Evolutionary conservation across 768 basidiomycete species (phyloP).

Genomic region (Mycena crocata): DNA sequence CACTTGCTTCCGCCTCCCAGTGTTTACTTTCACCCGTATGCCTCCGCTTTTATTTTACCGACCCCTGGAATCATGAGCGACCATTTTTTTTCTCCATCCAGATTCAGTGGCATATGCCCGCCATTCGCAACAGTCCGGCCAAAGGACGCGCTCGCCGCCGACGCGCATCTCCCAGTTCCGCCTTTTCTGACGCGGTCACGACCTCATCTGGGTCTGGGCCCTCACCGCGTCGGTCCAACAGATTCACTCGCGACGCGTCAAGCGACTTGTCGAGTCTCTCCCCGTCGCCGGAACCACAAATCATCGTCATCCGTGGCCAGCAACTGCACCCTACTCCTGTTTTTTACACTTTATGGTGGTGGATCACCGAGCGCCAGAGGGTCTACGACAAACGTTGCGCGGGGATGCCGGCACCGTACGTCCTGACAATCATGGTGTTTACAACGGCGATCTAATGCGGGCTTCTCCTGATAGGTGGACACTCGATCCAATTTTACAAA

Average conservation of each 20-base stretch:
- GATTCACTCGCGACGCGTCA: constrained; percentile 18
- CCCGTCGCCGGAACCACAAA: constrained; percentile 2
- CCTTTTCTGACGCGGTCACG: background rate
- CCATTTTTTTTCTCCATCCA: background rate
- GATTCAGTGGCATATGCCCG: constrained; percentile 1
- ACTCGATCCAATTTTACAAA: constrained; percentile 64
- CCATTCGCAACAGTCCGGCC: background rate
- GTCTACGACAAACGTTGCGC: constrained; percentile 66
- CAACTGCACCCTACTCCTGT: constrained; percentile 59
- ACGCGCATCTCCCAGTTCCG: background rate
- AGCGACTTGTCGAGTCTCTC: constrained; percentile 9
- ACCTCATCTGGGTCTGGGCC: background rate
- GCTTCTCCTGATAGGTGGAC: constrained; percentile 67
- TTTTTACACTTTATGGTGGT: constrained; percentile 72
- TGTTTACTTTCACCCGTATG: background rate
- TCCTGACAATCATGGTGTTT: constrained; percentile 23
- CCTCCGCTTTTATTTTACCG: background rate
- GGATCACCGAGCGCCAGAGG: constrained; percentile 67
- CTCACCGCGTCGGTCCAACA: background rate
- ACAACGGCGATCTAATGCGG: background rate
- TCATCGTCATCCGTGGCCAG: constrained; percentile 39
- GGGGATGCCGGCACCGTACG: constrained; percentile 65
- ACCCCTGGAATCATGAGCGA: background rate
- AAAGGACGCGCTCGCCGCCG: background rate
- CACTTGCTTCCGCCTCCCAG: background rate